Evolutionary conservation across 1,139 yeast genomes (phyloP).

Genomic region (Spathaspora sp.): DNA sequence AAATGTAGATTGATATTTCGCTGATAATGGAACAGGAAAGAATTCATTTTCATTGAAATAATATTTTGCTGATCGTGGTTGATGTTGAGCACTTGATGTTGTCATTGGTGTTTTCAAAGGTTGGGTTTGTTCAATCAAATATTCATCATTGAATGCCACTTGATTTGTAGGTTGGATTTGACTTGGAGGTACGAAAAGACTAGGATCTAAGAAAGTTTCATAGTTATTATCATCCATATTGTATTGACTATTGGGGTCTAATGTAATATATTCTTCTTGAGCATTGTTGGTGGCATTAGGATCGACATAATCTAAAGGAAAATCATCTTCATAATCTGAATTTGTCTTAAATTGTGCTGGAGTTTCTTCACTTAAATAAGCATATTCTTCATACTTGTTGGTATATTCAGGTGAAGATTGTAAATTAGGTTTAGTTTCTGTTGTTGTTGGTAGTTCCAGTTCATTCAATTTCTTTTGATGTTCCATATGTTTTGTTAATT

Average conservation of each 20-base stretch:
- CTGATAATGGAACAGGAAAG: slow-evolving; percentile 19
- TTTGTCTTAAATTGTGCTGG: slow-evolving; percentile 24
- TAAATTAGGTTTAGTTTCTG: slow-evolving; percentile 1
- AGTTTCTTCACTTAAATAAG: slow-evolving; percentile 24
- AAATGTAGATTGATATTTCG: slow-evolving; percentile 18
- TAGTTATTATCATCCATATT: slow-evolving; percentile 25
- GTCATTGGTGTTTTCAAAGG: slow-evolving; percentile 32
- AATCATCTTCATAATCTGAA: slow-evolving; percentile 53
- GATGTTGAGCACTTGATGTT: slow-evolving; percentile 15
- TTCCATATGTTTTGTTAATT: slow-evolving; percentile 48
- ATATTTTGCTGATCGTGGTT: slow-evolving; percentile 17
- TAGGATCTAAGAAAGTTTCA: slow-evolving; percentile 30
- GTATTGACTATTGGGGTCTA: slow-evolving; percentile 30
- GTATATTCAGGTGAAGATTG: slow-evolving; percentile 22
- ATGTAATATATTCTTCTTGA: slow-evolving; percentile 32
- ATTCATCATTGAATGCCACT: slow-evolving; percentile 41
- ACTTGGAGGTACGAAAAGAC: slow-evolving; percentile 20
- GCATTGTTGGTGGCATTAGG: slow-evolving; percentile 11
- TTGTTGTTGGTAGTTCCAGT: slow-evolving; percentile 6
- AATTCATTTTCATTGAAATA: slow-evolving; percentile 19
- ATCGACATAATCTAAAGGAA: slow-evolving; percentile 64
- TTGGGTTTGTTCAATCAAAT: slow-evolving; percentile 49
- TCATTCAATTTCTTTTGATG: slow-evolving; percentile 20
- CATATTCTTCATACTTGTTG: slow-evolving; percentile 17
- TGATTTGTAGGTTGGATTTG: slow-evolving; percentile 23